phyloP scores from a whole-genome alignment of 768 basidiomycete genomes.

The Brasilioporus rufonigricans region DNA sequence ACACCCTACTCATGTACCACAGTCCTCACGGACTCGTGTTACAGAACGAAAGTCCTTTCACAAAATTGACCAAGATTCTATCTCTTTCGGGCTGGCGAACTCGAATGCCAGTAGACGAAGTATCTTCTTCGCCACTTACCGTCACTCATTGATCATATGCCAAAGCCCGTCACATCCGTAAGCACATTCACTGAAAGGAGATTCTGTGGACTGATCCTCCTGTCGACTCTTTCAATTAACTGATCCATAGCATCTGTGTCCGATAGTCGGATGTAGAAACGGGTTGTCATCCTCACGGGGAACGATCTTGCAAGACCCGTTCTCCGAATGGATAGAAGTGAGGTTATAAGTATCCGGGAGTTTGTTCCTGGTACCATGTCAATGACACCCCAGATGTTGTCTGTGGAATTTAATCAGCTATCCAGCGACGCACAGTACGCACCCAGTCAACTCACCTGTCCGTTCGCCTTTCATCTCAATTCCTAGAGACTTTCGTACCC shows the following conservation, averaged over 20 bases:
- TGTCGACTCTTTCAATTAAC: slow-evolving; percentile 51
- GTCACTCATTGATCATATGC: neutral
- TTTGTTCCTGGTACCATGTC: slow-evolving; percentile 66
- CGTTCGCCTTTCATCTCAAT: neutral
- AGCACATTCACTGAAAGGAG: slow-evolving; percentile 46
- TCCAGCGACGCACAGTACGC: neutral
- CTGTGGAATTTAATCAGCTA: slow-evolving; percentile 22
- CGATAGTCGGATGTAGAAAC: neutral
- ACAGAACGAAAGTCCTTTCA: too few relatives aligned
- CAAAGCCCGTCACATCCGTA: too few relatives aligned
- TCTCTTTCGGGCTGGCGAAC: slow-evolving; percentile 34
- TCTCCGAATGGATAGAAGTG: neutral
- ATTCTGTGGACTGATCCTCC: slow-evolving; percentile 45
- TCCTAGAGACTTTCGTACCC: neutral
- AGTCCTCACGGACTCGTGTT: too few relatives aligned
- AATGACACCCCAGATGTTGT: slow-evolving; percentile 23
- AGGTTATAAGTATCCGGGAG: slow-evolving; percentile 69
- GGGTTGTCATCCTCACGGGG: neutral
- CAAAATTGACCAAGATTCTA: slow-evolving; percentile 78
- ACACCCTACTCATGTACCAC: too few relatives aligned
- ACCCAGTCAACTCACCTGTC: neutral
- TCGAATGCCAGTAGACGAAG: slow-evolving; percentile 58
- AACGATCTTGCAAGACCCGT: neutral
- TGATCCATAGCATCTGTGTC: slow-evolving; percentile 23
- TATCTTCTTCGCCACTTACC: slow-evolving; percentile 54